Percentiles rank a stretch among this genome's conserved stretches.
These are phyloP conservation scores for Didymella lethalis DNA, from an alignment of 2,329 filamentous ascomycete genomes.

Conservation along the genomic window DNA sequence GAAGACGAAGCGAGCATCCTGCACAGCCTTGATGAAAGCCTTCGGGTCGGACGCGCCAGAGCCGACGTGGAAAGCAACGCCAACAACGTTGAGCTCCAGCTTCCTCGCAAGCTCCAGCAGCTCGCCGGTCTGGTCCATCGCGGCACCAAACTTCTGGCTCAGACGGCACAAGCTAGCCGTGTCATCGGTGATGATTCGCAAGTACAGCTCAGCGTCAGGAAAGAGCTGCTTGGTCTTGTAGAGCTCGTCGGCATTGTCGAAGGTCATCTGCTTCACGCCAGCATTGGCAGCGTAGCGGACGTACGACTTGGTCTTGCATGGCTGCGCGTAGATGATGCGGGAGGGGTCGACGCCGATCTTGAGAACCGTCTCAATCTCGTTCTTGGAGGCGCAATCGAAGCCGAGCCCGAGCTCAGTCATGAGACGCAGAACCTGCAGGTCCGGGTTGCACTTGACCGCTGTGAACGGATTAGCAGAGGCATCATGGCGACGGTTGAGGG, in stretches of 20 bases:
- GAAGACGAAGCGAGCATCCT: constrained; percentile 88
- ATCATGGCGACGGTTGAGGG: neutral
- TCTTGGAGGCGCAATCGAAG: constrained; percentile 98
- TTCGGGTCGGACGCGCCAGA: constrained; percentile 94
- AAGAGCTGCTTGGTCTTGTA: constrained; percentile 96
- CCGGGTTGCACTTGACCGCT: constrained; percentile 99
- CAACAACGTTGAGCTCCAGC: constrained; percentile 87
- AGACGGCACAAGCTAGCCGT: constrained; percentile 92
- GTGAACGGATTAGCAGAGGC: constrained; percentile 35
- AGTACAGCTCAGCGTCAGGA: constrained; percentile 86
- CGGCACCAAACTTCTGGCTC: constrained; percentile 96
- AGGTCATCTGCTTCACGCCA: constrained; percentile 97
- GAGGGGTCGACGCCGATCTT: constrained; percentile 81
- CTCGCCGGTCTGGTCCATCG: constrained; percentile 78
- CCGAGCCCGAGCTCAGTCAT: constrained; percentile 88
- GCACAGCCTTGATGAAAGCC: constrained; percentile 89
- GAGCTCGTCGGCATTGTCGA: constrained; percentile 97
- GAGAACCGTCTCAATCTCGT: constrained; percentile 92
- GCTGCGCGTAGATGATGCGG: constrained; percentile 98
- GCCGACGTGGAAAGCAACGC: constrained; percentile 97
- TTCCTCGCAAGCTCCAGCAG: constrained; percentile 82
- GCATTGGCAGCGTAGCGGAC: constrained; percentile 85
- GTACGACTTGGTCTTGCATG: constrained; percentile 99
- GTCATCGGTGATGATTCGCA: constrained; percentile 96
- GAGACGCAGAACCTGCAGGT: constrained; percentile 85